These are phyloP conservation scores for Coemansia sp. DNA, from an alignment of 192 early-diverging fungal species.

Conservation along the genomic window DNA sequence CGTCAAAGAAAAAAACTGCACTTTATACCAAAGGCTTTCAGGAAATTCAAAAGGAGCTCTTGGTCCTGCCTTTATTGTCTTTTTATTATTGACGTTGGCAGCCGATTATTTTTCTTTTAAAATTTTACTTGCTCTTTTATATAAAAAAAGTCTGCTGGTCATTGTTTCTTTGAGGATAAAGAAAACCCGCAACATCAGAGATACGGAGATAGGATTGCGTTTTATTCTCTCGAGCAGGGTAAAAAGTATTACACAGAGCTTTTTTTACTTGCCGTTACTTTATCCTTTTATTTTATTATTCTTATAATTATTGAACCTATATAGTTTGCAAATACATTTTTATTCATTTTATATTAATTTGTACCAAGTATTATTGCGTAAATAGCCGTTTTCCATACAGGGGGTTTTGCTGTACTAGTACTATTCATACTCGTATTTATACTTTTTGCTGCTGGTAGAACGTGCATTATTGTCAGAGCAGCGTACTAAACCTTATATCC, in stretches of 20 bases:
- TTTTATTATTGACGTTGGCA: conserved; percentile 5
- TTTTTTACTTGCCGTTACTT: neutral
- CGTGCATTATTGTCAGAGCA: conserved; percentile 6
- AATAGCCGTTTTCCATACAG: too few relatives aligned
- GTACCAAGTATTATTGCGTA: neutral
- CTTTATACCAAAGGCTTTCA: neutral
- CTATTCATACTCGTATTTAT: too few relatives aligned
- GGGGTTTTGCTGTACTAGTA: too few relatives aligned
- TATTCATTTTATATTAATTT: neutral
- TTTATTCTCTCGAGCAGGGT: neutral
- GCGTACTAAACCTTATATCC: neutral
- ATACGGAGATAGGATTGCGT: neutral
- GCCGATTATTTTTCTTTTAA: neutral
- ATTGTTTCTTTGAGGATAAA: conserved; percentile 14
- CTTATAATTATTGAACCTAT: neutral
- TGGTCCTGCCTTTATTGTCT: neutral
- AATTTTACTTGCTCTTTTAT: neutral
- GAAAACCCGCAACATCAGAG: neutral
- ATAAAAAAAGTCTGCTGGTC: conserved; percentile 8
- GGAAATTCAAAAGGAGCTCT: neutral
- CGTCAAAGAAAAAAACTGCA: neutral
- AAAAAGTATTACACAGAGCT: neutral
- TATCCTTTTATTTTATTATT: conserved; percentile 3
- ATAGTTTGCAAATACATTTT: neutral
- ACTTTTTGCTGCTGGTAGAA: neutral